phyloP scores from a whole-genome alignment of 768 basidiomycete species.

The Suillus clintonianus region DNA sequence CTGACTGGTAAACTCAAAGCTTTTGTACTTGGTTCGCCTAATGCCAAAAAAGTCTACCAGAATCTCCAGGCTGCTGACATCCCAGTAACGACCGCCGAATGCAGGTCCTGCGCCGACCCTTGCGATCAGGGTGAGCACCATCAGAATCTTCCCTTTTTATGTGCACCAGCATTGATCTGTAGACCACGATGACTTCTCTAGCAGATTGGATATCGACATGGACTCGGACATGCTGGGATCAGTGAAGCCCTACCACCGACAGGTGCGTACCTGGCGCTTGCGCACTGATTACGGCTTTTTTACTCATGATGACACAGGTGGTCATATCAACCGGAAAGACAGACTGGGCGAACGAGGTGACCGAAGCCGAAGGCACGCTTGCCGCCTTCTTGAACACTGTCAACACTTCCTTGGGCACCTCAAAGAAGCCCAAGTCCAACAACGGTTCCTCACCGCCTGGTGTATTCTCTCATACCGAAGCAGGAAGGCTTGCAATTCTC shows the following conservation, averaged over 20 bases:
- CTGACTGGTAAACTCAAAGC: constrained; percentile 25
- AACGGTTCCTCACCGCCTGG: constrained; percentile 39
- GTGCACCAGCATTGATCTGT: constrained; percentile 15
- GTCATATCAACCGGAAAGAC: constrained; percentile 88
- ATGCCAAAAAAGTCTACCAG: constrained; percentile 42
- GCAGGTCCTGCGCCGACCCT: constrained; percentile 74
- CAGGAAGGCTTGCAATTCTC: constrained; percentile 64
- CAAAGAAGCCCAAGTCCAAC: constrained; percentile 10
- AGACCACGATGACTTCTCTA: constrained; percentile 78
- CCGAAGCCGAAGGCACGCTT: constrained; percentile 67
- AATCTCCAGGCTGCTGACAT: constrained; percentile 59
- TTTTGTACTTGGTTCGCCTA: constrained; percentile 21
- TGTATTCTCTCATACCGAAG: constrained; percentile 57
- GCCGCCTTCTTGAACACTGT: constrained; percentile 53
- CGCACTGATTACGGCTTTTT: not conserved
- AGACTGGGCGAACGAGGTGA: constrained; percentile 86
- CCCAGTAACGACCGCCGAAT: constrained; percentile 68
- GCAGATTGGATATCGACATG: constrained; percentile 75
- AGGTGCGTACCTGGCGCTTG: constrained; percentile 45
- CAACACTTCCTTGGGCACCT: constrained; percentile 10
- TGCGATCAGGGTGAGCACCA: constrained; percentile 63
- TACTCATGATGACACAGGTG: constrained; percentile 46
- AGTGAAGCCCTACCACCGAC: constrained; percentile 80
- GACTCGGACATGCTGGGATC: constrained; percentile 83
- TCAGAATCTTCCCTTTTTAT: constrained; percentile 30